phyloP scores from a whole-genome alignment of 2,329 filamentous ascomycete genomes.

The Trichophaea hybrida region DNA sequence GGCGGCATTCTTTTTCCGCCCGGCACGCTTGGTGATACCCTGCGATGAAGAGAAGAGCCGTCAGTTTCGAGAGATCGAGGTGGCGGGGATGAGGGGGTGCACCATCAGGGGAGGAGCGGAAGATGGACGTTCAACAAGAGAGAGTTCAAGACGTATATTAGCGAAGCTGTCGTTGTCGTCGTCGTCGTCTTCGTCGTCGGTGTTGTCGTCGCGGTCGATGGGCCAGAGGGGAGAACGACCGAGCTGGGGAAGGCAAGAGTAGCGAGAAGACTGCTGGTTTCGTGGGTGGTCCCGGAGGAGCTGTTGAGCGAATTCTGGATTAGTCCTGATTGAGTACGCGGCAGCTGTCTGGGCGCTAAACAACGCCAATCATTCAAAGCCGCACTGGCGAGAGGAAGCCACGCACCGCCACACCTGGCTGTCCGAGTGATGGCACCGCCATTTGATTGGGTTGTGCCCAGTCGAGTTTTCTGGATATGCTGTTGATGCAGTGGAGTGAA shows the following conservation, averaged over 20 bases:
- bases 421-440: too few relatives aligned
- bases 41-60: slow-evolving; percentile 22
- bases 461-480: too few relatives aligned
- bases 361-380: too few relatives aligned
- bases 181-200: background rate
- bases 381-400: too few relatives aligned
- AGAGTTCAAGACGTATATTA: background rate
- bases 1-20: slow-evolving; percentile 37
- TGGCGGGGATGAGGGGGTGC: background rate
- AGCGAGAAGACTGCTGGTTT: background rate
- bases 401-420: background rate
- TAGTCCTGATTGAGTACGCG: background rate
- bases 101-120: background rate
- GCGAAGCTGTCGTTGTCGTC: background rate
- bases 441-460: too few relatives aligned
- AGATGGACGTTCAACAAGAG: too few relatives aligned
- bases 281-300: background rate
- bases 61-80: background rate
- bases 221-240: background rate
- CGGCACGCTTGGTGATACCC: slow-evolving; percentile 44
- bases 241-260: background rate
- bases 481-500: too few relatives aligned
- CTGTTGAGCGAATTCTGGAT: background rate
- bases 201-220: too few relatives aligned
- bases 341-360: background rate